Percentiles rank a stretch among this genome's conserved stretches.
Evolutionary conservation across 2,329 filamentous ascomycete genomes (phyloP).

Genomic region (Alternaria tenuissima): DNA sequence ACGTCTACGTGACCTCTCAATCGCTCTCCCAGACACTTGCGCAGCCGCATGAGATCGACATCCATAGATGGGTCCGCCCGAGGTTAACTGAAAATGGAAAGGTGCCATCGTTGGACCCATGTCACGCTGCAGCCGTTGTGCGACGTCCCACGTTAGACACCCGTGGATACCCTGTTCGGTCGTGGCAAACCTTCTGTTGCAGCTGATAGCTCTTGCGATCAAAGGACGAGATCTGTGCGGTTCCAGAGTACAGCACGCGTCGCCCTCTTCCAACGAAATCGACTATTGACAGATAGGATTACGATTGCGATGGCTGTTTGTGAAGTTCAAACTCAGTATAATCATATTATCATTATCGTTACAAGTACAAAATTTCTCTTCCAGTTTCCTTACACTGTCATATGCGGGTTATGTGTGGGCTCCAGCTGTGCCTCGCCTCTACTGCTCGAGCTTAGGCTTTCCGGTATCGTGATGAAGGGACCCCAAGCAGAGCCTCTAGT

Average conservation of each 20-base stretch:
- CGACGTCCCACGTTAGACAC: conserved; percentile 15
- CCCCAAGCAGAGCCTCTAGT: conserved; percentile 35
- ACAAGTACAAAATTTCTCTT: conserved; percentile 3
- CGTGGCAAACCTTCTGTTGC: neutral
- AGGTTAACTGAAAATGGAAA: conserved; percentile 8
- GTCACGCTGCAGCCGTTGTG: conserved; percentile 9
- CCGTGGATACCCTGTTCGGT: neutral
- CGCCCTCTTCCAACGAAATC: too few species aligned
- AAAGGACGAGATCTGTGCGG: neutral
- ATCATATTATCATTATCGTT: conserved; percentile 3
- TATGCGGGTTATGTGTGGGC: conserved; percentile 18
- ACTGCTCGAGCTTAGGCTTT: conserved; percentile 34
- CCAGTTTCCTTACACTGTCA: conserved; percentile 23
- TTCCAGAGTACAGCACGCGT: neutral
- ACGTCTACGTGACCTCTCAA: conserved; percentile 21
- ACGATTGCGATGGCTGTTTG: neutral
- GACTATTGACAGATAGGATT: neutral
- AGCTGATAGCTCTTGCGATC: neutral
- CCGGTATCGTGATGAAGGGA: conserved; percentile 48
- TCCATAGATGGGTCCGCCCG: conserved; percentile 4
- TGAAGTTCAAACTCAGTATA: neutral
- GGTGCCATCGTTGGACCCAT: conserved; percentile 14
- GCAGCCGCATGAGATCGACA: conserved; percentile 11
- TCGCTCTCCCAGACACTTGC: conserved; percentile 7
- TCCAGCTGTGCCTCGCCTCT: conserved; percentile 31